Percentiles rank a stretch among this genome's conserved stretches.
These are phyloP conservation scores for Puccinia brachypodii DNA, from an alignment of 1,284 basidiomycete genomes.

Conservation along the genomic window DNA sequence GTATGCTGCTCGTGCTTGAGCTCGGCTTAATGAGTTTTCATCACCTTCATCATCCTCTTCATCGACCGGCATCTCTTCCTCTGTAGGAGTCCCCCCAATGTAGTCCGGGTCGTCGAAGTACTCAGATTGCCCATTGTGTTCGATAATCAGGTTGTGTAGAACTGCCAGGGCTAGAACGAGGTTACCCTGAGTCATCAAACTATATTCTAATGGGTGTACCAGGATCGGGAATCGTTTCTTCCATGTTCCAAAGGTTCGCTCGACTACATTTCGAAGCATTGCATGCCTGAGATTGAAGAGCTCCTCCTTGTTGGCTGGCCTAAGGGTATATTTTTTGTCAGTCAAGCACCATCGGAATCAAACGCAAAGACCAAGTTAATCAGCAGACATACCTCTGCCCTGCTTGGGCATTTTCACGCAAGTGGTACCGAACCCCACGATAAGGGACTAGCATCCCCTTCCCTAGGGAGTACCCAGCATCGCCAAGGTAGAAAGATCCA, in stretches of 20 bases:
- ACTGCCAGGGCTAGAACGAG: background rate
- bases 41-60: background rate
- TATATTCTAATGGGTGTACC: background rate
- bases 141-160: background rate
- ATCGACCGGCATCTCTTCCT: background rate
- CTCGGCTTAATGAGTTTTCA: background rate
- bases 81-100: background rate
- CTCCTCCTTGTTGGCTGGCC: constrained; percentile 46
- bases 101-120: background rate
- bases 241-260: constrained; percentile 48
- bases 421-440: constrained; percentile 51
- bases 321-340: background rate
- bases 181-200: background rate
- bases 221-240: constrained; percentile 34
- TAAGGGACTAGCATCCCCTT: constrained; percentile 56
- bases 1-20: background rate
- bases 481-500: constrained; percentile 58
- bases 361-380: background rate
- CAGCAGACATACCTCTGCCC: background rate
- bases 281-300: constrained; percentile 49
- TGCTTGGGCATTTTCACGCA: constrained; percentile 49
- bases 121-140: background rate
- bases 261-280: constrained; percentile 47
- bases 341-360: background rate
- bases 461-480: constrained; percentile 58